Base-by-base conservation (phyloP, 345 rosid genomes). In the Eucalyptus grandis region DNA sequence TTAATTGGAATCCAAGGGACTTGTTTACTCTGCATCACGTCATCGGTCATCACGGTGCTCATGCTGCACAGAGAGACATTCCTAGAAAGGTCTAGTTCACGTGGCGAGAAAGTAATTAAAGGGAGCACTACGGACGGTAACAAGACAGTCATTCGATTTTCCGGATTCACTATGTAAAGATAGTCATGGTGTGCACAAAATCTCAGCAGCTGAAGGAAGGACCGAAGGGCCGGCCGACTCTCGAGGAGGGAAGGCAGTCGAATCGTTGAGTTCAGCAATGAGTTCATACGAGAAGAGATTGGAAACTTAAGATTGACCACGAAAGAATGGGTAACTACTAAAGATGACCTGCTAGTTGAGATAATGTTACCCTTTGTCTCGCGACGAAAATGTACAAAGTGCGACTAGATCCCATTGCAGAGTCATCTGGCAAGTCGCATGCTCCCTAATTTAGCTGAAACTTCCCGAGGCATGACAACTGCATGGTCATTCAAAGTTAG, bases 401-500 rank as follows among this genome's bases (percentile, higher is more conserved):
- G 83, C 30, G 27, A 77, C 83, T 77, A 6, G 83, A 77, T 77
- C 47, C 83, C 87, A 86, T 3, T 86, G 89, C 46, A 46, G 40
- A 31, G 54, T 81, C 53, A 22, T 51, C 72, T 82, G 56, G 17
- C 58, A 40, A 15, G 86, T 86, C 40, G 24, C 16, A 16, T 46
- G 87, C 89, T 51, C 6, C 82, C 82, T 92, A 88, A 50, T 88
- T 89, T 89, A 40, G 91, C 91, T 90, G 90, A 88, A 89, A 89
- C 91, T 88, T 95, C 88, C 87, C 94, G 92, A 26, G 95, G 96
- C 93, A 93, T 90, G 67, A 92, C 89, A 89, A 93, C 96, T 94
- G 86, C 89, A 85, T 50, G 89, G 65, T 27, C 16, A 54, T 9
- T 86, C 40, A 56, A 89, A 13, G 44, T 77, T 77, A 40, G 83